These are phyloP conservation scores for Mycena maculata DNA, from an alignment of 768 basidiomycete species.

Conservation along the genomic window DNA sequence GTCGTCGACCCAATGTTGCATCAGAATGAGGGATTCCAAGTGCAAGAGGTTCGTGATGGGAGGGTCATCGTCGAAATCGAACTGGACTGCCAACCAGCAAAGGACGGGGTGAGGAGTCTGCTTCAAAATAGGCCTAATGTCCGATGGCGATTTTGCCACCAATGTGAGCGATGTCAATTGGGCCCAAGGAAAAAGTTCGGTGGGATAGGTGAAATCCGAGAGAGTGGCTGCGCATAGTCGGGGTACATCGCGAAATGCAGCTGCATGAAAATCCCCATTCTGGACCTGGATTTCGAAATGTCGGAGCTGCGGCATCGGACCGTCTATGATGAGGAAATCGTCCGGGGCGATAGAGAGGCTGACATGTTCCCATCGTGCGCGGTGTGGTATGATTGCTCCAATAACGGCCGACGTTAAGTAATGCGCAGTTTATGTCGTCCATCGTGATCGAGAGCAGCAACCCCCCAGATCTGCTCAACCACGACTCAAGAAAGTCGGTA, in stretches of 20 bases:
- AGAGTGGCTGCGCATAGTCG: background rate
- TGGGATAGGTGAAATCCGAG: background rate
- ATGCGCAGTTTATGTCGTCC: background rate
- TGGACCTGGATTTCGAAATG: background rate
- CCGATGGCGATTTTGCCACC: background rate
- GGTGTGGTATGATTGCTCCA: background rate
- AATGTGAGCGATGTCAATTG: conserved; percentile 9
- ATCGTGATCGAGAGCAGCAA: background rate
- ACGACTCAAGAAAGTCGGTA: background rate
- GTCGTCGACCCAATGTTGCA: background rate
- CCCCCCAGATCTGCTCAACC: background rate
- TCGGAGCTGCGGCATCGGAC: background rate
- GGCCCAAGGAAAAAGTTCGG: background rate
- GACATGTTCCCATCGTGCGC: background rate
- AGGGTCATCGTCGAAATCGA: too few species aligned
- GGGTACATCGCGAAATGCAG: background rate
- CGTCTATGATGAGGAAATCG: background rate
- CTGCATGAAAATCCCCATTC: background rate
- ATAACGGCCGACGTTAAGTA: background rate
- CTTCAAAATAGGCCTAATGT: background rate
- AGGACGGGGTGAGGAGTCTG: background rate
- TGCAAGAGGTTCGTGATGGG: background rate
- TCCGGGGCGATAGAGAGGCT: background rate
- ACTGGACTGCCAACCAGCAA: background rate
- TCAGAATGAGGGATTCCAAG: background rate